Percentiles rank a stretch among this genome's conserved stretches.
Evolutionary conservation across 2,329 filamentous ascomycete genomes (phyloP).

Genomic region (Ceratocystis variospora): DNA sequence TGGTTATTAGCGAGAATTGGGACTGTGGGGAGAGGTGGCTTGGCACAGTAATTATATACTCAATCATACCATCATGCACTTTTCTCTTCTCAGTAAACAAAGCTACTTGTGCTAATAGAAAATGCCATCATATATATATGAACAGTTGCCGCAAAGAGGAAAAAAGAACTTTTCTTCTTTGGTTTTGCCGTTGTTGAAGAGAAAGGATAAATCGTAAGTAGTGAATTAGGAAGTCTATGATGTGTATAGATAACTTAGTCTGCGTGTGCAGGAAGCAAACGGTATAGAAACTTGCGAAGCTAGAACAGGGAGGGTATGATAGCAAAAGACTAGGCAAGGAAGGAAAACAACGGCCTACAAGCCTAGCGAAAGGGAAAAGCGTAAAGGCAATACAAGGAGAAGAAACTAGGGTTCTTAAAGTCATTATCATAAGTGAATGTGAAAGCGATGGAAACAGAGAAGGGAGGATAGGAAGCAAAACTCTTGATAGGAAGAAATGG

Average conservation of each 20-base stretch:
- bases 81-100: not conserved
- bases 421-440: not conserved
- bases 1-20: not conserved
- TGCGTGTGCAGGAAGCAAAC: conserved; percentile 6
- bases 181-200: not conserved
- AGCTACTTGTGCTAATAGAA: not conserved
- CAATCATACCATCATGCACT: not conserved
- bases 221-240: conserved; percentile 7
- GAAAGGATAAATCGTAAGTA: not conserved
- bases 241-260: not conserved
- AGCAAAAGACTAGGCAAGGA: not conserved
- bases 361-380: not conserved
- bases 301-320: not conserved
- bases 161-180: not conserved
- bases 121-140: not conserved
- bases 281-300: conserved; percentile 8
- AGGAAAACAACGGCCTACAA: not conserved
- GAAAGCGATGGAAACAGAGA: not conserved
- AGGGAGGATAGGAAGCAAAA: not conserved
- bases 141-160: not conserved
- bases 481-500: not conserved
- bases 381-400: not conserved
- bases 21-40: not conserved
- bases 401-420: not conserved
- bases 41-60: not conserved